These are phyloP conservation scores for Aureococcus anophagefferens DNA, from an alignment of 108 stramenopile genomes.

Conservation along the genomic window DNA sequence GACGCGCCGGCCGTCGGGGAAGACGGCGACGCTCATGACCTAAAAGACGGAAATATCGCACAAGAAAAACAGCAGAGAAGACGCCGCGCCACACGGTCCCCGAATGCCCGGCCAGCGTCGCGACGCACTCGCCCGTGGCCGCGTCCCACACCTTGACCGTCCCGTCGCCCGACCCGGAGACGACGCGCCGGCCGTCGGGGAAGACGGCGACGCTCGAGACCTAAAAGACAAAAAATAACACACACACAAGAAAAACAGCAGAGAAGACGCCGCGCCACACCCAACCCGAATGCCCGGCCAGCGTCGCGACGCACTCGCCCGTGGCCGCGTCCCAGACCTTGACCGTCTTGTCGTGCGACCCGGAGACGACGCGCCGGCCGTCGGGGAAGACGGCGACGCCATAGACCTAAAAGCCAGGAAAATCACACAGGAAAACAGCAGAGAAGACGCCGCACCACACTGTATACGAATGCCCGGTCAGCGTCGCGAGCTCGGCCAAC, in stretches of 20 bases:
- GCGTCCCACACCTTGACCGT: conserved; percentile 72
- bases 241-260: neutral
- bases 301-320: conserved; percentile 19
- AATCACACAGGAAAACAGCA: no score
- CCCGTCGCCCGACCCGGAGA: conserved; percentile 82
- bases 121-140: conserved; percentile 34
- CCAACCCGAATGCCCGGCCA: conserved; percentile 51
- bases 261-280: no score
- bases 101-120: conserved; percentile 79
- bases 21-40: conserved; percentile 44
- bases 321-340: conserved; percentile 32
- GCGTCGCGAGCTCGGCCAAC: no score
- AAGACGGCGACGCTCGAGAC: conserved; percentile 38
- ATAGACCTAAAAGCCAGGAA: no score
- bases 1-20: conserved; percentile 36
- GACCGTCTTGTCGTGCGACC: conserved; percentile 21
- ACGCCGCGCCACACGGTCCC: conserved; percentile 42
- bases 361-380: conserved; percentile 21
- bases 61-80: no score
- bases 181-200: conserved; percentile 38
- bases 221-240: no score
- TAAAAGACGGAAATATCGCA: neutral
- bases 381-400: neutral
- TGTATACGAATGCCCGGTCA: no score
- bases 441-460: no score